phyloP scores from a whole-genome alignment of 2,329 filamentous ascomycete genomes.

The Thermoascus crustaceus region DNA sequence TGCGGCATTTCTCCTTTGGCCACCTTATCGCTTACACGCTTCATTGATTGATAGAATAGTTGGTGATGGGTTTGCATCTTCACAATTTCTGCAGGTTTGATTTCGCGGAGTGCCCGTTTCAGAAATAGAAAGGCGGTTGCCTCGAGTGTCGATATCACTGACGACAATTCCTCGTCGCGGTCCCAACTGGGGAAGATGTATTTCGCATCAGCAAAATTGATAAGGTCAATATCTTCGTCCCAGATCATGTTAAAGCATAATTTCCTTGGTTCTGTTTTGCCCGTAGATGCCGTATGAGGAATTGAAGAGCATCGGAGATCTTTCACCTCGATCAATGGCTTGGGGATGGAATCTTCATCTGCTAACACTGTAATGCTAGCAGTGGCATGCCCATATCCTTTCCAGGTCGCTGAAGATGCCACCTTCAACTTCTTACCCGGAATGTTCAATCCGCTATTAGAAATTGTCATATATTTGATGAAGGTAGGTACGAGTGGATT shows the following conservation, averaged over 20 bases:
- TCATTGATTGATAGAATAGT: not conserved
- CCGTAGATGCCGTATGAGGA: not conserved
- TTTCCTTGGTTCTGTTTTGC: too few species aligned
- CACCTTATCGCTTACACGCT: not conserved
- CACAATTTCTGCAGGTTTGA: not conserved
- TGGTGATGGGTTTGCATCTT: not conserved
- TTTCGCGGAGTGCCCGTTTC: too few species aligned
- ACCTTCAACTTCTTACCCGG: too few species aligned
- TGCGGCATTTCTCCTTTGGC: not conserved
- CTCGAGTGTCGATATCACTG: not conserved
- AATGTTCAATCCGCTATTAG: conserved; percentile 1
- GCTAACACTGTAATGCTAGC: not conserved
- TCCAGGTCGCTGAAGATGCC: too few species aligned
- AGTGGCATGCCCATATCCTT: too few species aligned
- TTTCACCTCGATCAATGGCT: not conserved
- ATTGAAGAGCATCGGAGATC: not conserved
- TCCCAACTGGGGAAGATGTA: too few species aligned
- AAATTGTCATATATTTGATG: conserved; percentile 15
- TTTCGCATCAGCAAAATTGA: not conserved
- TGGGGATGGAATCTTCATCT: not conserved
- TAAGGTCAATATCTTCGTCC: not conserved
- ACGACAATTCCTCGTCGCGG: not conserved
- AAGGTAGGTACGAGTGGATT: conserved; percentile 15
- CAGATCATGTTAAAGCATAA: not conserved
- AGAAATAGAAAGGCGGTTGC: not conserved